phyloP scores from a whole-genome alignment of 345 rosid species.

The Psidium guajava region DNA sequence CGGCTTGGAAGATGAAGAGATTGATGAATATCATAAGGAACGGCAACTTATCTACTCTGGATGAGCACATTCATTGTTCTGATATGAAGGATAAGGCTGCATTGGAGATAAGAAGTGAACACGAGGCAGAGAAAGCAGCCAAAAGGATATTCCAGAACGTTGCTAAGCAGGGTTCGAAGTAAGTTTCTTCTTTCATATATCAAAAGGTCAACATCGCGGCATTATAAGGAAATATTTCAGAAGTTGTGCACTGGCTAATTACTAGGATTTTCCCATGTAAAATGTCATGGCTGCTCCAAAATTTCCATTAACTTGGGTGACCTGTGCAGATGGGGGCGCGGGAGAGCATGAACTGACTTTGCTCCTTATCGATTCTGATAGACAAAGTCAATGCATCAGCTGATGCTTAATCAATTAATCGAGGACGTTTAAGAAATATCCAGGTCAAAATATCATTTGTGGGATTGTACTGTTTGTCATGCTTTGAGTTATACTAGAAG shows the following conservation, averaged over 20 bases:
- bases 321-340: not conserved
- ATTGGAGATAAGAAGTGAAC: slow-evolving; percentile 23
- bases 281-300: not conserved
- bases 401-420: not conserved
- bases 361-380: not conserved
- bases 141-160: slow-evolving; percentile 30
- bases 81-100: slow-evolving; percentile 22
- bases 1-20: slow-evolving; percentile 40
- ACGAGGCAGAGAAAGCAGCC: slow-evolving; percentile 32
- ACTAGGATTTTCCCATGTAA: not conserved
- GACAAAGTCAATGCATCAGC: not conserved
- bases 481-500: not conserved
- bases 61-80: slow-evolving; percentile 28
- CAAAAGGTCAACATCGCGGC: not conserved
- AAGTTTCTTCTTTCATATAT: not conserved
- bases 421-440: not conserved
- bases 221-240: not conserved
- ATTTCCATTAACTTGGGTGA: not conserved
- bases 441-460: not conserved
- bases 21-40: slow-evolving; percentile 22
- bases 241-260: not conserved
- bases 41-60: slow-evolving; percentile 27
- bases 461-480: not conserved
- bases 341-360: too few species aligned
- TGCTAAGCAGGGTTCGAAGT: slow-evolving; percentile 24